Percentiles rank a stretch among this genome's conserved stretches.
Evolutionary conservation across 169 alveolate genomes (phyloP).

Genomic region (Eimeria necatrix): DNA sequence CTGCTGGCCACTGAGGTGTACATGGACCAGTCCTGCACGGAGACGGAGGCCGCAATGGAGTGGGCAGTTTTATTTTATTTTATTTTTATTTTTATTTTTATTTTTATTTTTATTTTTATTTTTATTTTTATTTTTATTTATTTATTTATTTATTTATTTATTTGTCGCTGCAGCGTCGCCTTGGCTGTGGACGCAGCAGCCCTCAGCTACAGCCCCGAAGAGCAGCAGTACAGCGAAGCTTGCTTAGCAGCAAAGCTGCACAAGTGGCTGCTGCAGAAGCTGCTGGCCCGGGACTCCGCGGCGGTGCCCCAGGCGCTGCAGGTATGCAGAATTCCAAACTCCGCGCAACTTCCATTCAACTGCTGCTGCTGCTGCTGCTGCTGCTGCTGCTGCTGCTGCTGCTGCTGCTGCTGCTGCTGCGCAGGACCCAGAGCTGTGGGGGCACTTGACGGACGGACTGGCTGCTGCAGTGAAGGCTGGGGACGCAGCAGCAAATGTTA

Average conservation of each 20-base stretch:
- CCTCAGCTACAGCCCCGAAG: neutral
- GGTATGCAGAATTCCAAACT: neutral
- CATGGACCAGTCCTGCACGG: neutral
- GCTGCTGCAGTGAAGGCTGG: neutral
- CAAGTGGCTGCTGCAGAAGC: neutral
- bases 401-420: neutral
- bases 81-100: too few relatives aligned
- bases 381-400: constrained; percentile 1
- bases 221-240: neutral
- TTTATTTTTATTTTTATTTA: neutral
- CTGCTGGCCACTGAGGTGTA: neutral
- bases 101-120: too few relatives aligned
- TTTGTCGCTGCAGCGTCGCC: neutral
- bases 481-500: neutral
- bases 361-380: constrained; percentile 17
- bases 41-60: neutral
- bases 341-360: neutral
- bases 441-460: neutral
- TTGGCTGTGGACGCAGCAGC: constrained; percentile 16
- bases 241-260: constrained; percentile 24
- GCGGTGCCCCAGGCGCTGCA: neutral
- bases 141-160: neutral
- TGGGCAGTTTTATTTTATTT: neutral
- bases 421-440: constrained; percentile 49
- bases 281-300: neutral